Percentiles rank a stretch among this genome's conserved stretches.
Evolutionary conservation across 192 early-diverging fungal species (phyloP).

Genomic region (Chytriomyces hyalinus): DNA sequence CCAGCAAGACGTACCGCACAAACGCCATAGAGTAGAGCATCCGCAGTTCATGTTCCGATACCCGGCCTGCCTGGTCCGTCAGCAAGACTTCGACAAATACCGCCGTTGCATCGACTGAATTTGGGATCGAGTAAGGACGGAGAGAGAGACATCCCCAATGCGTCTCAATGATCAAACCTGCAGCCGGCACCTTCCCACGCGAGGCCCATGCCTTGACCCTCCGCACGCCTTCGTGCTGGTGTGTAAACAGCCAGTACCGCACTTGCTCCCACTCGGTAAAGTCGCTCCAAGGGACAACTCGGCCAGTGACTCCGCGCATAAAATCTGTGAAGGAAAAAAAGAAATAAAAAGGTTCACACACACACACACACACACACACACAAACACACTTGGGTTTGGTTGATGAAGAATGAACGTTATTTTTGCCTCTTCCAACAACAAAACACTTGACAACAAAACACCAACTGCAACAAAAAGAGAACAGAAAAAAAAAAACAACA

Average conservation of each 20-base stretch:
- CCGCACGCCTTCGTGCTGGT: slow-evolving; percentile 33
- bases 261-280: slow-evolving; percentile 65
- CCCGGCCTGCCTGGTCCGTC: slow-evolving; percentile 48
- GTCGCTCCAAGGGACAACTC: slow-evolving; percentile 67
- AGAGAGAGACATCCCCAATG: too few species aligned
- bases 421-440: too few species aligned
- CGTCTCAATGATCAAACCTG: too few species aligned
- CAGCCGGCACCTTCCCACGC: slow-evolving; percentile 59
- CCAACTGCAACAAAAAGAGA: too few species aligned
- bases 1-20: slow-evolving; percentile 41
- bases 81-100: slow-evolving; percentile 64
- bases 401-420: too few species aligned
- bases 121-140: slow-evolving; percentile 39
- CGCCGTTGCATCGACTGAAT: slow-evolving; percentile 69
- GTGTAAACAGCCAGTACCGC: slow-evolving; percentile 58
- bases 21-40: slow-evolving; percentile 58
- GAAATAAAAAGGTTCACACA: background rate
- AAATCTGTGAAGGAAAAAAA: background rate
- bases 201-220: slow-evolving; percentile 75
- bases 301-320: slow-evolving; percentile 23
- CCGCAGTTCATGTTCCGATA: slow-evolving; percentile 58
- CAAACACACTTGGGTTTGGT: too few species aligned
- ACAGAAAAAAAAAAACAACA: too few species aligned
- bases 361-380: too few species aligned
- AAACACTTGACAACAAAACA: too few species aligned